phyloP scores from a whole-genome alignment of 2,329 filamentous ascomycete genomes.

The Cyphellophora europaea region DNA sequence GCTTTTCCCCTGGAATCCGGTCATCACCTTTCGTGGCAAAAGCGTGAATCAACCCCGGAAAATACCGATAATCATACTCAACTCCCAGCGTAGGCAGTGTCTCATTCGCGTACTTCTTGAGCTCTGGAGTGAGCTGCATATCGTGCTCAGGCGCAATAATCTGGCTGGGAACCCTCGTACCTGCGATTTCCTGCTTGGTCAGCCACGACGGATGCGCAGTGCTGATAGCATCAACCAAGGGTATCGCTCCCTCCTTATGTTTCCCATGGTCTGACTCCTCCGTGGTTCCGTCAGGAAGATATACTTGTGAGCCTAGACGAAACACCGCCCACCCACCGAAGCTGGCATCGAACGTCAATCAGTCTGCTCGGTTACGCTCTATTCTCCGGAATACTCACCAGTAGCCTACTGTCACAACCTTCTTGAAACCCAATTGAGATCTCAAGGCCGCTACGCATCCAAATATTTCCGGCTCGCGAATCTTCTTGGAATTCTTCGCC shows the following conservation, averaged over 20 bases:
- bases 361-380: too few species aligned
- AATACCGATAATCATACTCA: constrained; percentile 42
- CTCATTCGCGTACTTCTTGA: constrained; percentile 36
- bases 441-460: constrained; percentile 27
- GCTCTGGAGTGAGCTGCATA: constrained; percentile 30
- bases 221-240: constrained; percentile 38
- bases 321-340: constrained; percentile 39
- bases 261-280: too few species aligned
- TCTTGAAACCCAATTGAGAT: constrained; percentile 27
- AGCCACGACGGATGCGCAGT: constrained; percentile 37
- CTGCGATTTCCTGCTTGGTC: constrained; percentile 37
- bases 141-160: constrained; percentile 44
- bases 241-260: neutral
- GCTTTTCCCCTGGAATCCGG: constrained; percentile 29
- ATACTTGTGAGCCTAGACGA: constrained; percentile 34
- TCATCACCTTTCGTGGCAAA: constrained; percentile 35
- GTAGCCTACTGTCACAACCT: constrained; percentile 37
- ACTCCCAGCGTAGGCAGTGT: constrained; percentile 29
- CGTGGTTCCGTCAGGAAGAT: constrained; percentile 10
- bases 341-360: too few species aligned
- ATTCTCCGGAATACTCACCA: too few species aligned
- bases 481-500: constrained; percentile 4
- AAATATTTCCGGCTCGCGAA: constrained; percentile 32
- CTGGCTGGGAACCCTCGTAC: constrained; percentile 40
- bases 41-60: constrained; percentile 40